These are phyloP conservation scores for Ceratobasidium sp. DNA, from an alignment of 1,284 basidiomycete genomes.

Conservation along the genomic window DNA sequence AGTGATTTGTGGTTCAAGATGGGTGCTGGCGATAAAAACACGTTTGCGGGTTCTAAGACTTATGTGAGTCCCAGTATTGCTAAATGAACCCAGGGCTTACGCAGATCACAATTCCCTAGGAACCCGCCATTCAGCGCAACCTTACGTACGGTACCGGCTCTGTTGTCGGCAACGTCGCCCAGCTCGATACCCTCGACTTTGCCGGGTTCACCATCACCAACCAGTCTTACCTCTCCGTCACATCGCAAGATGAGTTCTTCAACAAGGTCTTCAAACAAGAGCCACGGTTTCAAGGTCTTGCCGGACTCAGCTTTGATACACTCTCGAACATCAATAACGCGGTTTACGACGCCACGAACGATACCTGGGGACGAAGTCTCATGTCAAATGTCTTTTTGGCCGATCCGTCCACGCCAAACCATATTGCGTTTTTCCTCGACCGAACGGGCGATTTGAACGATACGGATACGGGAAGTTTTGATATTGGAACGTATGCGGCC, in stretches of 20 bases:
- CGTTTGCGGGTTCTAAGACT: slow-evolving; percentile 5
- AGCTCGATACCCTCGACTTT: slow-evolving; percentile 10
- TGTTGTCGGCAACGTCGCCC: slow-evolving; percentile 22
- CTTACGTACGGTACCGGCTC: slow-evolving; percentile 34
- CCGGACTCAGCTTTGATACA: slow-evolving; percentile 36
- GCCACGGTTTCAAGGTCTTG: slow-evolving; percentile 31
- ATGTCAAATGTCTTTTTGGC: slow-evolving; percentile 36
- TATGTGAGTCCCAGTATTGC: slow-evolving; percentile 4
- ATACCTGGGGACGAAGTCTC: slow-evolving; percentile 32
- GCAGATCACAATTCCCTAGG: background rate
- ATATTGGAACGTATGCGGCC: slow-evolving; percentile 37
- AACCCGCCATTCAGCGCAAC: slow-evolving; percentile 17
- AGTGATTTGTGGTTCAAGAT: slow-evolving; percentile 37
- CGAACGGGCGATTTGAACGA: slow-evolving; percentile 35
- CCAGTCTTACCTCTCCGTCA: slow-evolving; percentile 28
- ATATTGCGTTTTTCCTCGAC: slow-evolving; percentile 42
- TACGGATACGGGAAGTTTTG: slow-evolving; percentile 30
- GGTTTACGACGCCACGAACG: background rate
- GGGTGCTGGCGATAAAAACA: background rate
- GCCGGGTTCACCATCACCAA: slow-evolving; percentile 39
- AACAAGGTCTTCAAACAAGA: background rate
- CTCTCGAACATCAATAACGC: slow-evolving; percentile 7
- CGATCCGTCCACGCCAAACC: slow-evolving; percentile 34
- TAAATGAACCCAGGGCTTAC: background rate
- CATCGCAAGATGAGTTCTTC: background rate